Base-by-base conservation (phyloP, 306 rosid species). In the Acacia melanoxylon region DNA sequence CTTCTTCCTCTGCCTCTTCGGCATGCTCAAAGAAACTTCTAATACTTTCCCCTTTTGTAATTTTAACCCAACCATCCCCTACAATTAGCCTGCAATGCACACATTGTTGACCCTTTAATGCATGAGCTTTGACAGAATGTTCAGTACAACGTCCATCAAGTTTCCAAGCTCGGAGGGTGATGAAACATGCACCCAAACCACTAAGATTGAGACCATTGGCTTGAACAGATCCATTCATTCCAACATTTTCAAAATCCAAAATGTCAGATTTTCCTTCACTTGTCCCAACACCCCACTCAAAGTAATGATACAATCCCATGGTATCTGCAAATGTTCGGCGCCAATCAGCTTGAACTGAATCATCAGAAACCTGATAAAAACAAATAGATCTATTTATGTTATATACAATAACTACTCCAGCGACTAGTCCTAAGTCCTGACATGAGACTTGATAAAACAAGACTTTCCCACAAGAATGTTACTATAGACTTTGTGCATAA, bases 1-100 rank as follows among this genome's bases (percentile, higher is more conserved):
- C 99, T 80, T 96, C 99, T 88, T 96, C 99, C 85, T 96, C 99
- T 27, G 99, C 98, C 89, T 96, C 99, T 91, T 96, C 99, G 82
- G 98, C 99, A 84, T 92, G 97, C 88, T 95, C 99, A 88, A 95
- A 95, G 86, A 95, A 95, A 85, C 90, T 89, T 88, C 90, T 90
- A 75, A 96, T 91, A 78, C 86, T 91, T 82, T 92, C 99, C 75
- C 99, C 99, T 86, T 92, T 96, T 46, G 97, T 92, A 79, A 96
- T 96, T 82, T 94, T 89, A 66, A 93, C 92, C 80, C 84, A 93
- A 81, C 99, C 97, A 58, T 91, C 99, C 76, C 99, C 97, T 44
- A 96, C 97, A 78, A 87, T 80, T 74, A 96, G 90, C 80, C 98
- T 90, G 87, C 97, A 90, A 89, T 96, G 99, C 63, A 93, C 99